Conservation (phyloP, 768 basidiomycete genomes). For the Sporobolomyces pararoseus region DNA sequence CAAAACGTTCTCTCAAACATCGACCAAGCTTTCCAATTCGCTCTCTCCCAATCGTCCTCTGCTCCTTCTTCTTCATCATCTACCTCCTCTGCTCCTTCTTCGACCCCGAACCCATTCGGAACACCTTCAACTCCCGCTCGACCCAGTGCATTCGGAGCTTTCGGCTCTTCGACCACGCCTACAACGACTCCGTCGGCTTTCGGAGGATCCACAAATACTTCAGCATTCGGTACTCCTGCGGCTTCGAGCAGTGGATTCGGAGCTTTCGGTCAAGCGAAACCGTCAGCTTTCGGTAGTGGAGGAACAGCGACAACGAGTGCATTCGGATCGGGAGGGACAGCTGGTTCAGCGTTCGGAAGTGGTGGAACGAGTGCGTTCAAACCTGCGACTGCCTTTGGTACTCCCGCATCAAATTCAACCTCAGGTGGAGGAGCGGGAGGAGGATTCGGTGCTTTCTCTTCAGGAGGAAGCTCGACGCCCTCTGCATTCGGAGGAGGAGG, state of each 20-base stretch:
- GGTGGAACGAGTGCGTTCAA: slow-evolving; percentile 31
- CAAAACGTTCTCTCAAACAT: slow-evolving; percentile 35
- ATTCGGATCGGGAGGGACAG: slow-evolving; percentile 17
- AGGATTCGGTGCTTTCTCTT: slow-evolving; percentile 30
- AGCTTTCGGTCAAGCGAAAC: background rate
- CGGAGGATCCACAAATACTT: background rate
- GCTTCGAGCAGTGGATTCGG: slow-evolving; percentile 6
- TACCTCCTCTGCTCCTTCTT: background rate
- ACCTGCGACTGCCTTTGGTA: slow-evolving; percentile 32
- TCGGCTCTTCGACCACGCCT: slow-evolving; percentile 17
- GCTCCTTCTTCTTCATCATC: background rate
- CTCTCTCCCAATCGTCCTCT: slow-evolving; percentile 16
- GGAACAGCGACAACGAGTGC: slow-evolving; percentile 18
- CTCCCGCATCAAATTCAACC: background rate
- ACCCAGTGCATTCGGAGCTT: slow-evolving; percentile 22
- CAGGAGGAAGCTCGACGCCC: background rate
- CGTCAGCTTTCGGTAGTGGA: slow-evolving; percentile 16
- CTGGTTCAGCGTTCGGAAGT: slow-evolving; percentile 24
- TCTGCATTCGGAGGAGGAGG: slow-evolving; percentile 30
- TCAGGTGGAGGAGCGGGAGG: background rate
- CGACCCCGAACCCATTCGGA: slow-evolving; percentile 7
- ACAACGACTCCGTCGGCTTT: slow-evolving; percentile 4
- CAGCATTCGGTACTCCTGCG: slow-evolving; percentile 18
- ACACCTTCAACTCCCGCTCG: slow-evolving; percentile 10
- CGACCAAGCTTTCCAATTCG: slow-evolving; percentile 37